A percentile compares a stretch with the other conserved stretches of the same genome.
Conservation (phyloP, 2,329 filamentous ascomycete species). For the Aspergillus clavatus region DNA sequence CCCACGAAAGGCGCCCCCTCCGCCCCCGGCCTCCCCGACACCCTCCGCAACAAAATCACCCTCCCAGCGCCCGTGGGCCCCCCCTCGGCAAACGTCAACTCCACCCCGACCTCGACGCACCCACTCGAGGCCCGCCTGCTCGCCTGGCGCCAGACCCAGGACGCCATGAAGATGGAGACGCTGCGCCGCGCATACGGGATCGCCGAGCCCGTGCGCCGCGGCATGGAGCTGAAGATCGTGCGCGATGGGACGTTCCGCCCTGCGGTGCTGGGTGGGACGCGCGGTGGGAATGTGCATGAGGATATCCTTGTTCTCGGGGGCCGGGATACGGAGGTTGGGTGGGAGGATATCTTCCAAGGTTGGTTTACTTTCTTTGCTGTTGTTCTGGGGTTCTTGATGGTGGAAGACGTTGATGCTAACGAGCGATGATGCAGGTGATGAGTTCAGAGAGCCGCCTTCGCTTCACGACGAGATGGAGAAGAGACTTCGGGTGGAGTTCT, state of each 20-base stretch:
- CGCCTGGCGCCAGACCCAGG: conserved; percentile 86
- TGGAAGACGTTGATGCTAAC: too few relatives aligned
- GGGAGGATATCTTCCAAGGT: conserved; percentile 91
- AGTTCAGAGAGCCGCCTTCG: conserved; percentile 63
- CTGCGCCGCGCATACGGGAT: conserved; percentile 85
- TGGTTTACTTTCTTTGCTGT: conserved; percentile 25
- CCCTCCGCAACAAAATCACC: conserved; percentile 76
- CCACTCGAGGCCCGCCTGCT: conserved; percentile 87
- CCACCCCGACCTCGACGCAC: conserved; percentile 63
- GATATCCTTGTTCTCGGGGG: conserved; percentile 71
- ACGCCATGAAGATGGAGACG: conserved; percentile 79
- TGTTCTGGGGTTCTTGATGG: too few relatives aligned
- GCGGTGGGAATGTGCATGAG: conserved; percentile 67
- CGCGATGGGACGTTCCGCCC: conserved; percentile 71
- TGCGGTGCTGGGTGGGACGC: conserved; percentile 58
- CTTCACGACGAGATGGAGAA: conserved; percentile 94
- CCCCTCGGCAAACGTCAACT: conserved; percentile 37
- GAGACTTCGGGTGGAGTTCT: conserved; percentile 70
- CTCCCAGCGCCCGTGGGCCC: conserved; percentile 51
- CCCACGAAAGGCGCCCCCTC: conserved; percentile 73
- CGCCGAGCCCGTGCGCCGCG: conserved; percentile 83
- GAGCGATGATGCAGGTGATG: conserved; percentile 58
- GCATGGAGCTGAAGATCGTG: conserved; percentile 92
- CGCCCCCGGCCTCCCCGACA: conserved; percentile 88
- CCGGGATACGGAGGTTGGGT: conserved; percentile 69